Base-by-base conservation (phyloP, 306 rosid species). In the Begonia fuchsioides region DNA sequence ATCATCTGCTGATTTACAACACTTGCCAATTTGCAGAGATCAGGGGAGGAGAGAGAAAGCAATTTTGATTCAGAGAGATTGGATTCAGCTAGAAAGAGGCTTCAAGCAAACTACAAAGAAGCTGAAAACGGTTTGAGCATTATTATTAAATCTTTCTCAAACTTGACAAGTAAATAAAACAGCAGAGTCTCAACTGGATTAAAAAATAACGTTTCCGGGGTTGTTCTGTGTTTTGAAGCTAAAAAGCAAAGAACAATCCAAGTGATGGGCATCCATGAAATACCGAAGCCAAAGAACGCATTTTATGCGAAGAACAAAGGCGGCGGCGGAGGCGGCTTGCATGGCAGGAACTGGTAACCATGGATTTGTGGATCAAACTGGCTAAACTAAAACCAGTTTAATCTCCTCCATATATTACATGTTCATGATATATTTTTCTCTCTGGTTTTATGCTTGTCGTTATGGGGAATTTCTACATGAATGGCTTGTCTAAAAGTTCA, bases 171-270 rank as follows among this genome's bases (percentile, higher is more conserved):
- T 20, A 20, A 20, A 20, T 20, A 20, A 5, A 20, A 26, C 35
- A 26, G 35, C 7, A 26, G 35, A 26, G 35, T 26, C 35, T 3
- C 35, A 4, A 8, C 35, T 5, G 35, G 35, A 26, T 26, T 26
- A 26, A 26, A 26, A 0, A 26, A 26, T 26, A 5, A 26, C 35
- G 7, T 2, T 26, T 26, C 8, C 35, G 5, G 35, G 35, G 8
- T 26, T 26, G 35, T 26, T 26, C 44, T 69, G 44, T 65, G 68
- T 58, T 20, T 61, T 77, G 73, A 77, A 92, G 98, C 98, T 26
- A 92, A 92, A 75, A 85, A 43, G 92, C 96, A 92, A 72, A 82
- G 98, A 71, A 92, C 94, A 13, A 85, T 92, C 66, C 98, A 92
- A 66, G 98, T 92, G 75, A 92, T 92, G 98, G 96, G 77, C 75